Evolutionary conservation across 164 flowering plant species (phyloP), one percentile per base, ranked within the genome.

Genomic region (Sedum album): DNA sequence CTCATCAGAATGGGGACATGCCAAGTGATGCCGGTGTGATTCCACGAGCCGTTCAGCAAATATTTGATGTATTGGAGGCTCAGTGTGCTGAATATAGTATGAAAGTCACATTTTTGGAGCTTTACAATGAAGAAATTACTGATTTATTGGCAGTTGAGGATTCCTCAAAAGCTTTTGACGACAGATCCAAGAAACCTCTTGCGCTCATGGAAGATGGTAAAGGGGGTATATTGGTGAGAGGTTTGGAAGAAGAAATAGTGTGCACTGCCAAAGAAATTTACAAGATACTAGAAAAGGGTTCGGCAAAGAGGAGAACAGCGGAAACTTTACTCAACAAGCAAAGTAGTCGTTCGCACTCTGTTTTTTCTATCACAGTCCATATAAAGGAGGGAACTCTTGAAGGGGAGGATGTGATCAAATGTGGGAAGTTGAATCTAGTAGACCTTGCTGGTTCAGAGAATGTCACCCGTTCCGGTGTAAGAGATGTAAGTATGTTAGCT

Each of bases 181-280:
- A n/a, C n/a, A n/a, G n/a, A n/a, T n/a, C n/a, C n/a, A n/a, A n/a
- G n/a, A n/a, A n/a, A n/a, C n/a, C n/a, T n/a, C n/a, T 88, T 41
- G 89, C 94, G 38, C 87, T 88, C 5, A 88, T 88, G 94, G 94
- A 88, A 69, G 91, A 88, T 79, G 94, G 94, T 21, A 88, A 82
- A 76, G 91, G 94, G 7, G 89, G 91, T 64, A 91, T 88, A 15
- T 76, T 86, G 75, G 89, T 88, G 20, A 77, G 91, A 74, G 94
- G 94, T 8, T 78, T 88, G 72, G 94, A 88, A 74, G 94, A 88
- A 73, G 94, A 88, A 80, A 80, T 88, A n/a, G 94, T 88, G 2
- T 75, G 77, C 44, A 81, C 87, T 76, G 89, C 91, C 1, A 77
- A 82, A 78, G 94, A 88, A 71, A 86, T 88, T 84, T n/a, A n/a